Evolutionary conservation across 352 stramenopile species (phyloP).

Genomic region (Phytophthora sojae): DNA sequence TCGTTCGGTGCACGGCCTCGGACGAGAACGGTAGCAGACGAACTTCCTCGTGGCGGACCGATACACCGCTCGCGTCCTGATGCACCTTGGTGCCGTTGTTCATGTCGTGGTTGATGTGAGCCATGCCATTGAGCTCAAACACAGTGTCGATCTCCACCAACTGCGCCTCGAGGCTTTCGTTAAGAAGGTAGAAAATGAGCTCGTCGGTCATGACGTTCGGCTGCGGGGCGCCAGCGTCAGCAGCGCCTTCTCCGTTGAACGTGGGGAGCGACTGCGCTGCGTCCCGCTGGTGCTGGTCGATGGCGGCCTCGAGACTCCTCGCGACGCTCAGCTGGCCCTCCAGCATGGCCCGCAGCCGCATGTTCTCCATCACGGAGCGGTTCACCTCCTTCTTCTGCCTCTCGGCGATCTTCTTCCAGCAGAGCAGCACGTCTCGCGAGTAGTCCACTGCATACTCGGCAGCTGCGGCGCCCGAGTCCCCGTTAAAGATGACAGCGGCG

Average conservation of each 20-base stretch:
- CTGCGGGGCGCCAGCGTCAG: not conserved
- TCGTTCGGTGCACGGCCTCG: conserved; percentile 33
- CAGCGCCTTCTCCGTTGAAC: not conserved
- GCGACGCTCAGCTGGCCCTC: conserved; percentile 43
- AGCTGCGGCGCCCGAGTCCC: not conserved
- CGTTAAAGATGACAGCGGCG: conserved; percentile 22
- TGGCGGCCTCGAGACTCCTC: conserved; percentile 37
- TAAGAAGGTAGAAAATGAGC: conserved; percentile 33
- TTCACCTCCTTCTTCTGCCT: conserved; percentile 41
- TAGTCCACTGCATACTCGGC: not conserved
- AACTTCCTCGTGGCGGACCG: conserved; percentile 32
- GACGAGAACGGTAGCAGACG: conserved; percentile 41
- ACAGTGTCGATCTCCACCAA: conserved; percentile 33
- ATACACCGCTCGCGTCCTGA: conserved; percentile 26
- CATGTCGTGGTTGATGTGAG: conserved; percentile 31
- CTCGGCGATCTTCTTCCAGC: conserved; percentile 42
- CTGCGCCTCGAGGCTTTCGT: conserved; percentile 31
- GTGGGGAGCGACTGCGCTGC: conserved; percentile 28
- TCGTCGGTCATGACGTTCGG: conserved; percentile 20
- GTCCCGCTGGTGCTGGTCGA: conserved; percentile 43
- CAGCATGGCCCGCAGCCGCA: conserved; percentile 38
- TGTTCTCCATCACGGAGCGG: conserved; percentile 37
- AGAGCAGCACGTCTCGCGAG: conserved; percentile 22
- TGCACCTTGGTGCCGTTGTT: conserved; percentile 32
- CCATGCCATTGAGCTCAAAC: conserved; percentile 26